Conservation (phyloP, 1,139 yeast species). For the Zygosaccharomyces pseudobailii region DNA sequence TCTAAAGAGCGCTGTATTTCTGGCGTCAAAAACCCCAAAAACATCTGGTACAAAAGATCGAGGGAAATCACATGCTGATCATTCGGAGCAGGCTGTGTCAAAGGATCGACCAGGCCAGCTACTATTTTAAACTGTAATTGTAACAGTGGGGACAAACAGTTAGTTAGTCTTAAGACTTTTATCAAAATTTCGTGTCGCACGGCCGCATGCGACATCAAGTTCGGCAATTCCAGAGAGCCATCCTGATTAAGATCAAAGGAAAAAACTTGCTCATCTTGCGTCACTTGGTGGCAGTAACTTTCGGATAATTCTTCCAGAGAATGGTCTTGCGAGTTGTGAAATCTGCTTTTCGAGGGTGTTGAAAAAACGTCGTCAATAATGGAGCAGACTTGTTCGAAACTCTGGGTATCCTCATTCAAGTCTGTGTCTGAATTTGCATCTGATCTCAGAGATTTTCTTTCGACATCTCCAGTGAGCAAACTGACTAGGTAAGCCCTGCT, state of each 20-base stretch:
- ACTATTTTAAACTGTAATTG: slow-evolving; percentile 21
- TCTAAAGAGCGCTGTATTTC: slow-evolving; percentile 9
- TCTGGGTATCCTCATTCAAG: neutral
- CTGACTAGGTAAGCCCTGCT: slow-evolving; percentile 6
- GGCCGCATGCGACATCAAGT: slow-evolving; percentile 29
- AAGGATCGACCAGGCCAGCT: slow-evolving; percentile 53
- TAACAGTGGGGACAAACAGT: slow-evolving; percentile 20
- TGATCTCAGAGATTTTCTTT: slow-evolving; percentile 10
- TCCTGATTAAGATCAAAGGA: slow-evolving; percentile 31
- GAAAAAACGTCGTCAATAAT: slow-evolving; percentile 1
- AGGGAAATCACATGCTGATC: slow-evolving; percentile 49
- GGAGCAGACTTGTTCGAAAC: neutral
- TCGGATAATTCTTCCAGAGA: slow-evolving; percentile 1
- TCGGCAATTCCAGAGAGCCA: slow-evolving; percentile 19
- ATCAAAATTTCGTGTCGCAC: slow-evolving; percentile 30
- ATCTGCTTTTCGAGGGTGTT: neutral
- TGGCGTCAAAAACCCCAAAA: slow-evolving; percentile 42
- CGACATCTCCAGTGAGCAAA: slow-evolving; percentile 11
- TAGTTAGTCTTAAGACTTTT: slow-evolving; percentile 19
- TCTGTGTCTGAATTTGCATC: neutral
- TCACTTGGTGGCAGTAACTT: slow-evolving; percentile 9
- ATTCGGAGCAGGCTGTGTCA: slow-evolving; percentile 64
- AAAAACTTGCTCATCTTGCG: slow-evolving; percentile 21
- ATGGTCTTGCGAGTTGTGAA: neutral
- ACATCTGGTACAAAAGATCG: slow-evolving; percentile 48